Conservation (phyloP, 2,329 filamentous ascomycete genomes). For the Alternaria arborescens region DNA sequence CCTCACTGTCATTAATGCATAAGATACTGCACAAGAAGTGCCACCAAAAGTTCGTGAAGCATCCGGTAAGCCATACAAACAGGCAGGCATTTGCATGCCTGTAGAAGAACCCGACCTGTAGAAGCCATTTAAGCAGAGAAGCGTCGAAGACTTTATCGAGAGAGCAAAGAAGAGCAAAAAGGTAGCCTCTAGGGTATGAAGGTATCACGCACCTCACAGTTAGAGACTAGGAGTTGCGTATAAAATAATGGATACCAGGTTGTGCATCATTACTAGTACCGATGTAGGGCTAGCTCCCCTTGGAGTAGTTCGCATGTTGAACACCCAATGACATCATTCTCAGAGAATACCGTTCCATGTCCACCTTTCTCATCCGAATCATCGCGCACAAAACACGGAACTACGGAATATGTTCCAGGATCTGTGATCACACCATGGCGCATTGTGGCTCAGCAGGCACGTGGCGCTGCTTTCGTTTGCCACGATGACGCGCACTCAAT, state of each 20-base stretch:
- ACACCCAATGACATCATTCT: constrained; percentile 7
- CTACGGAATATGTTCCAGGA: neutral
- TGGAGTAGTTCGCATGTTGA: neutral
- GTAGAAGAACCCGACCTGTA: no score
- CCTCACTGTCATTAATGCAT: neutral
- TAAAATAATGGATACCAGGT: neutral
- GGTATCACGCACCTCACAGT: neutral
- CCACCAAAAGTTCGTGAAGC: neutral
- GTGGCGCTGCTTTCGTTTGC: constrained; percentile 20
- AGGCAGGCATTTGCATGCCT: neutral
- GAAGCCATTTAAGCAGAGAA: neutral
- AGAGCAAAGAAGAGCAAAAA: neutral
- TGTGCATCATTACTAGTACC: neutral
- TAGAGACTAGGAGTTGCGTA: neutral
- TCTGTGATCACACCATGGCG: neutral
- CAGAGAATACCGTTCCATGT: neutral
- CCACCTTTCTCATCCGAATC: constrained; percentile 1
- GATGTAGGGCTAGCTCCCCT: constrained; percentile 2
- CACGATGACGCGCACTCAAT: constrained; percentile 34
- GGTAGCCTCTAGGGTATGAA: no score
- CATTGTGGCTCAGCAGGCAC: constrained; percentile 25
- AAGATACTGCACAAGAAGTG: neutral
- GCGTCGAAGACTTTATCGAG: accelerated
- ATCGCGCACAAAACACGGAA: constrained; percentile 4
- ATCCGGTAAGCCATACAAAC: neutral